These are phyloP conservation scores for Pseudogymnoascus sp. DNA, from an alignment of 2,329 filamentous ascomycete species.

Conservation along the genomic window DNA sequence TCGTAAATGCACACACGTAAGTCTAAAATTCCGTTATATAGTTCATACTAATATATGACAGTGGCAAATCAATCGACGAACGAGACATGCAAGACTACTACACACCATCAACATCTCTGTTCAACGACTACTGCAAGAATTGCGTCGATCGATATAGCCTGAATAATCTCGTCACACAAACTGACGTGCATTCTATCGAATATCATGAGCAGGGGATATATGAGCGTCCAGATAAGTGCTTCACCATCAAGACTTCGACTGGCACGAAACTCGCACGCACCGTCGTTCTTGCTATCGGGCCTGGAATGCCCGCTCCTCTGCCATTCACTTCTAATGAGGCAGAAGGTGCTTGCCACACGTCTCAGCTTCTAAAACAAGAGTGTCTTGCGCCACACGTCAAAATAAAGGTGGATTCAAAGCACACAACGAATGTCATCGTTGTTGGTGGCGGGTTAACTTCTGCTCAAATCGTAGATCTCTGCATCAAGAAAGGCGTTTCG, in stretches of 20 bases:
- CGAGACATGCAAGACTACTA: slow-evolving; percentile 64
- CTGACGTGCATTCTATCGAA: slow-evolving; percentile 27
- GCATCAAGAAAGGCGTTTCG: slow-evolving; percentile 54
- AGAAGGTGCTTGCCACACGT: slow-evolving; percentile 10
- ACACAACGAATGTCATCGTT: slow-evolving; percentile 57
- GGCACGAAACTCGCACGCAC: slow-evolving; percentile 48
- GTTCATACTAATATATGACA: slow-evolving; percentile 19
- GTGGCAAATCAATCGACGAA: slow-evolving; percentile 47
- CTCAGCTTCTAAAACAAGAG: slow-evolving; percentile 3
- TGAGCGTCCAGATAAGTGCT: slow-evolving; percentile 43
- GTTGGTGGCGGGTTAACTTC: slow-evolving; percentile 71
- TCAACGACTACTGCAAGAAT: slow-evolving; percentile 53
- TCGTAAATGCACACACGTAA: background rate
- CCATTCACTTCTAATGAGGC: slow-evolving; percentile 27
- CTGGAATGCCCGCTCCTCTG: slow-evolving; percentile 31
- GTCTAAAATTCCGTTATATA: background rate
- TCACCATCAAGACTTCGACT: slow-evolving; percentile 54
- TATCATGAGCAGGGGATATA: slow-evolving; percentile 13
- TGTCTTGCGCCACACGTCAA: slow-evolving; percentile 32
- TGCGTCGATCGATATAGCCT: slow-evolving; percentile 54
- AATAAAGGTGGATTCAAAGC: slow-evolving; percentile 42
- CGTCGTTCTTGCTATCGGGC: slow-evolving; percentile 64
- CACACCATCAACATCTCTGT: slow-evolving; percentile 54
- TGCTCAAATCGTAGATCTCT: slow-evolving; percentile 63
- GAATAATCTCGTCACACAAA: slow-evolving; percentile 50